phyloP scores from a whole-genome alignment of 2,329 filamentous ascomycete species.

The Colletotrichum graminicola region DNA sequence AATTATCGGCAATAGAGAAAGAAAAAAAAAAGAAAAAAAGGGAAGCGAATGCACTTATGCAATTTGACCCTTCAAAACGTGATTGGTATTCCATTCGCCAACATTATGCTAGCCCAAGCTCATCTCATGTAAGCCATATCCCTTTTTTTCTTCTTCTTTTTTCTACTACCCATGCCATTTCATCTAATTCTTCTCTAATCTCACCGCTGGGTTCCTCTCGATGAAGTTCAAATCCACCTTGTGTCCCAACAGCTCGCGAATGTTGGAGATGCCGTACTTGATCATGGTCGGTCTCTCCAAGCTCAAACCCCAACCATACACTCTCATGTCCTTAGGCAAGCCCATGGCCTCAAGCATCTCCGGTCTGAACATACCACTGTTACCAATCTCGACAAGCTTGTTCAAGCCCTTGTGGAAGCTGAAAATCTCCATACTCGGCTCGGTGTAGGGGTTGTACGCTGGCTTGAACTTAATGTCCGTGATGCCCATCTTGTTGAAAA shows the following conservation, averaged over 20 bases:
- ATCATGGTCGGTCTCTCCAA: constrained; percentile 98
- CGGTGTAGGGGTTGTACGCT: constrained; percentile 94
- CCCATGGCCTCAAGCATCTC: constrained; percentile 98
- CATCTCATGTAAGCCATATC: constrained; percentile 38
- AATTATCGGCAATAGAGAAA: neutral
- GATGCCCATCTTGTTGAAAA: constrained; percentile 97
- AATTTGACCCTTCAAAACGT: constrained; percentile 27
- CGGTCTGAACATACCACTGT: constrained; percentile 98
- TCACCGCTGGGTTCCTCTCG: constrained; percentile 88
- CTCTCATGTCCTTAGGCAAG: constrained; percentile 88
- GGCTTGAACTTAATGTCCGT: constrained; percentile 91
- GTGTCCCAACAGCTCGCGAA: constrained; percentile 91
- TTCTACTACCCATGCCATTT: constrained; percentile 10
- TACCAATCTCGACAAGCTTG: constrained; percentile 97
- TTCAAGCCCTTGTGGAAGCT: constrained; percentile 89
- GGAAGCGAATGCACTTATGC: neutral
- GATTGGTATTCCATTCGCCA: constrained; percentile 41
- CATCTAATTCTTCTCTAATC: constrained; percentile 84
- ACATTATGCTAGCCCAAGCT: constrained; percentile 39
- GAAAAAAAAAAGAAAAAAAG: neutral
- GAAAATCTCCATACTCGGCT: constrained; percentile 98
- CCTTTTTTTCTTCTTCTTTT: neutral
- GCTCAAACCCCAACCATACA: constrained; percentile 90
- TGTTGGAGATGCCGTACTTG: constrained; percentile 91
- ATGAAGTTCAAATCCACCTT: constrained; percentile 96